Conservation (phyloP, 139 green algal genomes). For the Chloropicon primus region DNA sequence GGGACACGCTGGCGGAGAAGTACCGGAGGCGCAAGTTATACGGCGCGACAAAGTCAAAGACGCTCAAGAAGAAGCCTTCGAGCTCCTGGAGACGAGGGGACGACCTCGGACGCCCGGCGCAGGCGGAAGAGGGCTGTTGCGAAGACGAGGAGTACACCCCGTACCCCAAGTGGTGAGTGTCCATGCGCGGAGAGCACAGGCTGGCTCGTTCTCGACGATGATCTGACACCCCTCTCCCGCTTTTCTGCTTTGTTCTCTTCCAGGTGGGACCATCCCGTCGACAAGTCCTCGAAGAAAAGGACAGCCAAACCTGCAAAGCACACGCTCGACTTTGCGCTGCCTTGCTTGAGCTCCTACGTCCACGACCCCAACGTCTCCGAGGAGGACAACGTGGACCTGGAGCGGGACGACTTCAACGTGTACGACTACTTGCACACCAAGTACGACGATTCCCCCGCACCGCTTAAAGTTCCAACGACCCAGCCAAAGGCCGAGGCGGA, state of each 20-base stretch:
- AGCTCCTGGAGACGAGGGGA: background rate
- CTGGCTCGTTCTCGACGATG: too few relatives aligned
- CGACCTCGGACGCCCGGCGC: background rate
- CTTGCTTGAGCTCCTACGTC: background rate
- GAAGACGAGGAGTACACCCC: background rate
- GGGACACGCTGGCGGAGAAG: background rate
- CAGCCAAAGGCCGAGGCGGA: too few relatives aligned
- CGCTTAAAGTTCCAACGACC: background rate
- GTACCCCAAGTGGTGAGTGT: background rate
- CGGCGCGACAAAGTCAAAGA: background rate
- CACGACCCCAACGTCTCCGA: background rate
- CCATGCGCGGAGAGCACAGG: too few relatives aligned
- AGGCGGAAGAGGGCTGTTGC: background rate
- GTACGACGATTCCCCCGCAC: background rate
- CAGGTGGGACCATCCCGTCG: background rate
- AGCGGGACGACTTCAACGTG: background rate
- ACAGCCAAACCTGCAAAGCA: background rate
- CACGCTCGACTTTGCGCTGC: background rate
- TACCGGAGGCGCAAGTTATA: background rate
- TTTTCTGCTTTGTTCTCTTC: too few relatives aligned
- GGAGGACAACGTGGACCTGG: background rate
- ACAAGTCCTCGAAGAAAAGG: background rate
- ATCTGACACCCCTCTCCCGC: too few relatives aligned
- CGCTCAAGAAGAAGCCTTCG: background rate
- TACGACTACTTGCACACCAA: background rate